Percentiles rank a stretch among this genome's conserved stretches.
phyloP scores from a whole-genome alignment of 148 eudicot genomes.

The Silene latifolia region DNA sequence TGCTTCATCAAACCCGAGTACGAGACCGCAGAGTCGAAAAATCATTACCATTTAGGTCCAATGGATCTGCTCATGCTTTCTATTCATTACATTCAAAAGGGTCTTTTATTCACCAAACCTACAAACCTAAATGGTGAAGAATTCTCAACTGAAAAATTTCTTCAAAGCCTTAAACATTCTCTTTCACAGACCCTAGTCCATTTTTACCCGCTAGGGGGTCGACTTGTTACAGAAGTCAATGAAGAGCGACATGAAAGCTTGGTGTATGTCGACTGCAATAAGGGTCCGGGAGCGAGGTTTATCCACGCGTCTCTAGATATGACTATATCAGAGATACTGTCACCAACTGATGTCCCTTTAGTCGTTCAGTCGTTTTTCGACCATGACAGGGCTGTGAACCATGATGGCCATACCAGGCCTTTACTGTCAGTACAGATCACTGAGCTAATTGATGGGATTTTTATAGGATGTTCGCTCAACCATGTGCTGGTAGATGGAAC shows the following conservation, averaged over 20 bases:
- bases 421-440: slow-evolving; percentile 53
- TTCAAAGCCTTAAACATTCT: slow-evolving; percentile 15
- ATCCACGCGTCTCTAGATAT: slow-evolving; percentile 19
- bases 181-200: slow-evolving; percentile 24
- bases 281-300: slow-evolving; percentile 28
- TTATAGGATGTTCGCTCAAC: slow-evolving; percentile 51
- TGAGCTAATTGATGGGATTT: slow-evolving; percentile 31
- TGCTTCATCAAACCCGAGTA: slow-evolving; percentile 27
- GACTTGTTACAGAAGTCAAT: slow-evolving; percentile 9
- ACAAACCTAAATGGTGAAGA: neutral
- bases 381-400: slow-evolving; percentile 30
- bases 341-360: slow-evolving; percentile 29
- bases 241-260: neutral
- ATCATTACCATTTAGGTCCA: slow-evolving; percentile 18
- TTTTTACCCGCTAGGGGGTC: slow-evolving; percentile 31
- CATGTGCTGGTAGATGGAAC: slow-evolving; percentile 55
- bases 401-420: slow-evolving; percentile 43
- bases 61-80: slow-evolving; percentile 22
- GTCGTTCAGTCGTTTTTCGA: slow-evolving; percentile 38
- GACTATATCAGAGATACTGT: slow-evolving; percentile 29
- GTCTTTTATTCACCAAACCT: slow-evolving; percentile 26
- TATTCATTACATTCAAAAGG: slow-evolving; percentile 26
- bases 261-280: slow-evolving; percentile 20
- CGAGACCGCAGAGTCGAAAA: slow-evolving; percentile 11
- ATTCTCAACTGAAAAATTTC: slow-evolving; percentile 2